phyloP scores from a whole-genome alignment of 2,329 filamentous ascomycete genomes.

The Dothideomycetes sp. region DNA sequence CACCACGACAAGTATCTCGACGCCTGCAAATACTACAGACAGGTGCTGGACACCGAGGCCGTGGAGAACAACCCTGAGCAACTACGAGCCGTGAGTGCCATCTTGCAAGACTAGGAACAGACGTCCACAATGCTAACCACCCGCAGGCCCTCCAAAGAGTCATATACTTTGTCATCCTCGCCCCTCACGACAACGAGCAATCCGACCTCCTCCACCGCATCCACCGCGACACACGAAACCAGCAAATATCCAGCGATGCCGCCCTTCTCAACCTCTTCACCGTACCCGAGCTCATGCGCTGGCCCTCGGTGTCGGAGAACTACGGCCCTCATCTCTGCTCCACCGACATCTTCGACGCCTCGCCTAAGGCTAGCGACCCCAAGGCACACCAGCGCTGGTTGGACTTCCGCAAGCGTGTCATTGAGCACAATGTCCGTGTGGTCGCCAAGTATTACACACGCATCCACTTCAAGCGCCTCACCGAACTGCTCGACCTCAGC shows the following conservation, averaged over 20 bases:
- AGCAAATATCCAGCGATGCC: conserved; percentile 62
- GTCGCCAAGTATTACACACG: conserved; percentile 98
- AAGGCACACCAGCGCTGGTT: conserved; percentile 83
- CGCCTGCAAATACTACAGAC: conserved; percentile 94
- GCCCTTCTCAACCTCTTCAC: conserved; percentile 91
- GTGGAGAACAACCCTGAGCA: conserved; percentile 83
- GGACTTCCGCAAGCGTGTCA: conserved; percentile 93
- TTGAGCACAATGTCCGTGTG: conserved; percentile 97
- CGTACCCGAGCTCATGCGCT: conserved; percentile 92
- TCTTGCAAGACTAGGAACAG: not conserved
- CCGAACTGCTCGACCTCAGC: conserved; percentile 78
- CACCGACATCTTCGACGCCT: conserved; percentile 74
- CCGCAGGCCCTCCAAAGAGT: conserved; percentile 76
- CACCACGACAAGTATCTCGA: conserved; percentile 97
- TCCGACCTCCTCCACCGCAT: conserved; percentile 94
- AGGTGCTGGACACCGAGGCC: conserved; percentile 90
- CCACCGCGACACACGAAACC: conserved; percentile 70
- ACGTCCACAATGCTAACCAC: conserved; percentile 14
- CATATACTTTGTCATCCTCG: conserved; percentile 94
- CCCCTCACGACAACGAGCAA: conserved; percentile 96
- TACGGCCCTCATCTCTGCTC: conserved; percentile 80
- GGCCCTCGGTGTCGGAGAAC: conserved; percentile 82
- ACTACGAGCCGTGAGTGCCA: conserved; percentile 71
- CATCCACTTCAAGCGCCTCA: conserved; percentile 84
- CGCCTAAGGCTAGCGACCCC: conserved; percentile 51